These are phyloP conservation scores for Solanum chacoense DNA, from an alignment of 305 asterid genomes.

Conservation along the genomic window DNA sequence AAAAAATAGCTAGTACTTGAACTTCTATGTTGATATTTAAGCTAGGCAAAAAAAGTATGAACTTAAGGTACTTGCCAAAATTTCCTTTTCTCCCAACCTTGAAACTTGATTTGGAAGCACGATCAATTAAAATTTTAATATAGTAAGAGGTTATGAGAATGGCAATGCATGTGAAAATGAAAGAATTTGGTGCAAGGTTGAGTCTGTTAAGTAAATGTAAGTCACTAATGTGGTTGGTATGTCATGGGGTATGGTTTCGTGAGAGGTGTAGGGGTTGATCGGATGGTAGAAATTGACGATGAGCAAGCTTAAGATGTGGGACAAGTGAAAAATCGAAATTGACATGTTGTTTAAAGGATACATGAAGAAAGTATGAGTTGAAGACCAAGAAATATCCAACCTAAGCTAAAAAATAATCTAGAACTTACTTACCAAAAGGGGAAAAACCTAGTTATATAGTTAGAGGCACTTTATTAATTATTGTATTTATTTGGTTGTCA, in stretches of 20 bases:
- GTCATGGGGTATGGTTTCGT: background rate
- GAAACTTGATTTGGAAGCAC: background rate
- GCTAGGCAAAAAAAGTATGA: background rate
- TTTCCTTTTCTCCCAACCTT: background rate
- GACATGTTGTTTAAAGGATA: background rate
- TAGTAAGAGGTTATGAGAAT: background rate
- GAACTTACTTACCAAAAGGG: background rate
- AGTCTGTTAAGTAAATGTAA: background rate
- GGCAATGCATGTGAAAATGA: background rate
- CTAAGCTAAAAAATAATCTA: background rate
- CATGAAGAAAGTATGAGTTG: background rate
- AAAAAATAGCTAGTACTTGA: background rate
- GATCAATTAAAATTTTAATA: background rate
- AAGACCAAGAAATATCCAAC: background rate
- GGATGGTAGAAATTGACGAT: background rate
- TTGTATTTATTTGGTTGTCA: background rate
- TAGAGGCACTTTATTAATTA: background rate
- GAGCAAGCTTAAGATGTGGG: background rate
- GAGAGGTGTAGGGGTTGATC: background rate
- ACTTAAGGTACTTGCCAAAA: background rate
- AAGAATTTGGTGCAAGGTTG: background rate
- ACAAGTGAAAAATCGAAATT: background rate
- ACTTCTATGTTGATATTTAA: background rate
- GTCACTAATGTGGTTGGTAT: background rate
- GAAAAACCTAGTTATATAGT: background rate